Evolutionary conservation across 768 basidiomycete species (phyloP).

Genomic region (Hygrophoropsis aurantiaca): DNA sequence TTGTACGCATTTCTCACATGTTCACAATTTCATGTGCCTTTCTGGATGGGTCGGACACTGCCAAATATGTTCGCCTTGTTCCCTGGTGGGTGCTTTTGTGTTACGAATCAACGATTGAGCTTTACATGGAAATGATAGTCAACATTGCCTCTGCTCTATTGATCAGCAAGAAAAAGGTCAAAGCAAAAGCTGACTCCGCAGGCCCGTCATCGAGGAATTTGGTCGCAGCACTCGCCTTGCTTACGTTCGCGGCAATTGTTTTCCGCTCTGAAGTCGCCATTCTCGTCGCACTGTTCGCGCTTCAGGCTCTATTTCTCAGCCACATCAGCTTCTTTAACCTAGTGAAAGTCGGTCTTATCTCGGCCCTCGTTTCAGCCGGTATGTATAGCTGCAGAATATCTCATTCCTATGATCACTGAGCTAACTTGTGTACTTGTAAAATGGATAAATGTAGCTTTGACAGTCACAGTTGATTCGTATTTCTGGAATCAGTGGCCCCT

Average conservation of each 20-base stretch:
- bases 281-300: conserved; percentile 58
- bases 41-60: conserved; percentile 90
- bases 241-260: conserved; percentile 67
- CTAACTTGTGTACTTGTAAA: not conserved
- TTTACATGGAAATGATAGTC: conserved; percentile 37
- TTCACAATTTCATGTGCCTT: conserved; percentile 88
- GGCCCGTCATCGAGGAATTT: conserved; percentile 37
- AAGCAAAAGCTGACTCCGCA: conserved; percentile 32
- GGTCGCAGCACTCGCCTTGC: conserved; percentile 49
- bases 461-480: conserved; percentile 74
- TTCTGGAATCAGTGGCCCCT: conserved; percentile 74
- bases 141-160: conserved; percentile 58
- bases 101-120: not conserved
- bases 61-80: conserved; percentile 93
- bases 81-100: conserved; percentile 52
- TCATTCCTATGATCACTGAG: not conserved
- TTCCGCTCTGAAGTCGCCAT: conserved; percentile 80
- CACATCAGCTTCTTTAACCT: conserved; percentile 44
- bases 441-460: conserved; percentile 45
- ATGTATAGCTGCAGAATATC: conserved; percentile 8
- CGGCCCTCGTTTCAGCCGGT: conserved; percentile 56
- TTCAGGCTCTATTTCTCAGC: conserved; percentile 50
- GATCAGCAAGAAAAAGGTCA: conserved; percentile 28
- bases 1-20: conserved; percentile 70
- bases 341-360: conserved; percentile 48